These are phyloP conservation scores for Zopfochytrium polystomum DNA, from an alignment of 371 early-diverging fungal species.

Conservation along the genomic window DNA sequence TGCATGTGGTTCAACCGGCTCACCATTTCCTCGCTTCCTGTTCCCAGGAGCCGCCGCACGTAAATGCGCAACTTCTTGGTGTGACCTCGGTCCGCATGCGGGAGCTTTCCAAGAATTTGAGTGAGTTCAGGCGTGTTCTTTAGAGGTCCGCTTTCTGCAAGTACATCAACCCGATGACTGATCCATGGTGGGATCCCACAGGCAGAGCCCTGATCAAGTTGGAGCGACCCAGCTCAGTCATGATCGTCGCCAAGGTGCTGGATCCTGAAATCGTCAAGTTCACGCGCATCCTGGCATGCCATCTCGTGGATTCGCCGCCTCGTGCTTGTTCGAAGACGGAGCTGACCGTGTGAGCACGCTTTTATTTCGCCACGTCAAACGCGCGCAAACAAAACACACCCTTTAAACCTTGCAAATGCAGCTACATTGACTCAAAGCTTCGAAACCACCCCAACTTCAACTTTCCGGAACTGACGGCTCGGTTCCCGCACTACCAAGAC, in stretches of 20 bases:
- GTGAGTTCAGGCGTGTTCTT: neutral
- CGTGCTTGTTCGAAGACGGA: slow-evolving; percentile 82
- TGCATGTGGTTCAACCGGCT: no score
- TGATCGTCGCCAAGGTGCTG: slow-evolving; percentile 33
- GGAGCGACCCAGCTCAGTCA: slow-evolving; percentile 29
- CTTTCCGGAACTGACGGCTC: slow-evolving; percentile 13
- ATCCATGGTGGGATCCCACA: no score
- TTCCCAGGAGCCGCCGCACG: no score
- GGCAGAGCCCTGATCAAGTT: slow-evolving; percentile 31
- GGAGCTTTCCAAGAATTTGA: neutral
- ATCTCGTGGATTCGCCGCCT: slow-evolving; percentile 39
- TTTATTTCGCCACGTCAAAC: neutral
- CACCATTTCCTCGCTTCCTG: no score
- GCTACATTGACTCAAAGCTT: slow-evolving; percentile 32
- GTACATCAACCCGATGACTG: no score
- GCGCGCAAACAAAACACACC: neutral
- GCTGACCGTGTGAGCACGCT: neutral
- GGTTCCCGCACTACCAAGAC: slow-evolving; percentile 25
- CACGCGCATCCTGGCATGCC: slow-evolving; percentile 31
- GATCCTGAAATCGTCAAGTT: slow-evolving; percentile 29
- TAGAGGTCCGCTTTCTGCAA: neutral
- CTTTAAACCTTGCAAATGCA: neutral
- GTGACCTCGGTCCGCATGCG: neutral
- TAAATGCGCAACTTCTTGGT: neutral
- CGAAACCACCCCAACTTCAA: slow-evolving; percentile 26